These are phyloP conservation scores for Verticillium tricorpus DNA, from an alignment of 2,329 filamentous ascomycete genomes.

Conservation along the genomic window DNA sequence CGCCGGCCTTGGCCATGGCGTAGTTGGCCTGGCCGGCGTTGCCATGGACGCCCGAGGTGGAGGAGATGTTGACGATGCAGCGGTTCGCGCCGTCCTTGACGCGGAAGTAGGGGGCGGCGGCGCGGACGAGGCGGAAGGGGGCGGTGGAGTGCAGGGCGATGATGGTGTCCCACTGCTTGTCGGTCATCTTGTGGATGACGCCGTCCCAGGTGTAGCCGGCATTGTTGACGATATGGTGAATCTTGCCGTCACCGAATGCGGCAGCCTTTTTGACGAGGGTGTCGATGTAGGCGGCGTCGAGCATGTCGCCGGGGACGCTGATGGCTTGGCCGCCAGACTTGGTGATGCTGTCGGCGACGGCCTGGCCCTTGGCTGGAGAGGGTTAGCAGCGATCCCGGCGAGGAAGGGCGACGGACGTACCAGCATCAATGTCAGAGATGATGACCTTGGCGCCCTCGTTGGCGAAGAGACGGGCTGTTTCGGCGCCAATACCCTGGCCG, in stretches of 20 bases:
- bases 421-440: constrained; percentile 74
- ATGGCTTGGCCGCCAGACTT: constrained; percentile 61
- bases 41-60: constrained; percentile 76
- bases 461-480: constrained; percentile 75
- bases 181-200: constrained; percentile 86
- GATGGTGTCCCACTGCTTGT: constrained; percentile 90
- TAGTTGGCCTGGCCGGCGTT: constrained; percentile 94
- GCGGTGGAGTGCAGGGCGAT: constrained; percentile 78
- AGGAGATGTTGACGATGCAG: constrained; percentile 78
- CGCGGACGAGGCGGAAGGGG: constrained; percentile 78
- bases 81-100: constrained; percentile 77
- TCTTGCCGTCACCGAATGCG: constrained; percentile 79
- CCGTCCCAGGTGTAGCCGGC: constrained; percentile 92
- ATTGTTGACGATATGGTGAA: constrained; percentile 89
- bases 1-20: constrained; percentile 76
- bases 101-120: constrained; percentile 80
- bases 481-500: constrained; percentile 84
- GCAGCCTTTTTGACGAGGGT: constrained; percentile 70
- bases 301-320: constrained; percentile 71
- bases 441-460: constrained; percentile 85
- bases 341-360: constrained; percentile 68
- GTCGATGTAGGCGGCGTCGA: constrained; percentile 65
- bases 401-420: constrained; percentile 34
- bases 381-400: background rate
- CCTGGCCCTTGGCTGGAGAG: constrained; percentile 59